A percentile compares a stretch with the other conserved stretches of the same genome.
phyloP scores from a whole-genome alignment of 148 eudicot genomes.

The Oxyria digyna region DNA sequence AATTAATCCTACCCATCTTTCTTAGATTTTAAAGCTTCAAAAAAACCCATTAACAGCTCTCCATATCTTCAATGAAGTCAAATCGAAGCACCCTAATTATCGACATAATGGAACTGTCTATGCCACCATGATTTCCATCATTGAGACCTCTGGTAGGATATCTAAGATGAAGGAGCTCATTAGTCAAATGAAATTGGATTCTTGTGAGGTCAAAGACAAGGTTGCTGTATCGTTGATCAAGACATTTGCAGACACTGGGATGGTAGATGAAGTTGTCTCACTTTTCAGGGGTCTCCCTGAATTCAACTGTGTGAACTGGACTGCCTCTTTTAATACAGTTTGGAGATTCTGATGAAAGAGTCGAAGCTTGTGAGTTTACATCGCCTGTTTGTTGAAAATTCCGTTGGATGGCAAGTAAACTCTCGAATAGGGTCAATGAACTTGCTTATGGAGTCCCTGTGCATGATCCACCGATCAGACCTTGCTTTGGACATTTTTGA shows the following conservation, averaged over 20 bases:
- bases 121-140: conserved; percentile 68
- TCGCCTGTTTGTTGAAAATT: conserved; percentile 45
- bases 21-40: conserved; percentile 36
- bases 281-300: conserved; percentile 48
- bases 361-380: conserved; percentile 41
- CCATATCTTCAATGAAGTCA: conserved; percentile 52
- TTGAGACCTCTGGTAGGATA: conserved; percentile 42
- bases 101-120: conserved; percentile 69
- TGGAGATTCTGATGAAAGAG: conserved; percentile 56
- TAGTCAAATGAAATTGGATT: conserved; percentile 60
- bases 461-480: conserved; percentile 48
- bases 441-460: conserved; percentile 56
- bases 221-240: conserved; percentile 46
- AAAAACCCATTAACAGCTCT: conserved; percentile 43
- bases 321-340: conserved; percentile 63
- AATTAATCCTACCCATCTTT: conserved; percentile 47
- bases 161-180: conserved; percentile 64
- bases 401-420: conserved; percentile 62
- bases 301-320: conserved; percentile 80
- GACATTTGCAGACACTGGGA: conserved; percentile 50
- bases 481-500: conserved; percentile 64
- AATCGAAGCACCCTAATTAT: conserved; percentile 48
- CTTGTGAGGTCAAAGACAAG: conserved; percentile 66
- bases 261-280: conserved; percentile 58
- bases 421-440: conserved; percentile 52